phyloP scores from a whole-genome alignment of 345 rosid genomes.

The Euphorbia tirucalli region DNA sequence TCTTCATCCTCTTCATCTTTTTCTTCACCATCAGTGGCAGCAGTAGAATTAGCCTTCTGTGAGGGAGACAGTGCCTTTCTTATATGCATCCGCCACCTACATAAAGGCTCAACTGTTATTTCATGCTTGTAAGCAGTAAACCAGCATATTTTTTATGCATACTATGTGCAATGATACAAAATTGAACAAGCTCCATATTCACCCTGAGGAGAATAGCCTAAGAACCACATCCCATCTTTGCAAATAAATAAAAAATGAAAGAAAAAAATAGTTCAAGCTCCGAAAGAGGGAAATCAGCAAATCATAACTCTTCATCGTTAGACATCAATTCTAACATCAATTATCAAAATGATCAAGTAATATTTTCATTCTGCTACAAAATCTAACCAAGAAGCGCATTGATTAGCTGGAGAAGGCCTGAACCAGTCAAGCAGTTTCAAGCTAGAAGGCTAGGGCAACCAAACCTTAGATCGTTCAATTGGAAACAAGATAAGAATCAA shows the following conservation, averaged over 20 bases:
- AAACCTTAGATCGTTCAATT: too few species aligned
- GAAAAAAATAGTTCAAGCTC: not conserved
- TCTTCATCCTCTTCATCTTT: slow-evolving; percentile 66
- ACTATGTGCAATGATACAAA: not conserved
- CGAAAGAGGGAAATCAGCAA: not conserved
- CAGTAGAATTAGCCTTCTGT: slow-evolving; percentile 45
- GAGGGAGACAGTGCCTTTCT: slow-evolving; percentile 74
- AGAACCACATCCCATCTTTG: not conserved
- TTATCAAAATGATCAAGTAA: not conserved
- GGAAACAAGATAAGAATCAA: too few species aligned
- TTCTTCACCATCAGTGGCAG: slow-evolving; percentile 35
- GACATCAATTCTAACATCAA: too few species aligned
- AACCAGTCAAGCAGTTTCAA: too few species aligned
- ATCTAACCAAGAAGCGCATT: too few species aligned
- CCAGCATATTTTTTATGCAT: not conserved
- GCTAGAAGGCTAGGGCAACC: too few species aligned
- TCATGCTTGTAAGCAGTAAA: not conserved
- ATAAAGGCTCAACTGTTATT: slow-evolving; percentile 6
- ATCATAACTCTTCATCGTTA: too few species aligned
- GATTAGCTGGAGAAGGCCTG: too few species aligned
- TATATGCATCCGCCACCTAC: slow-evolving; percentile 84
- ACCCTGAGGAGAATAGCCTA: not conserved
- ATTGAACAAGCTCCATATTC: not conserved
- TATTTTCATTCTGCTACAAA: too few species aligned
- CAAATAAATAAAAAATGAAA: not conserved